Evolutionary conservation across 768 basidiomycete species (phyloP), one percentile per base, ranked within the genome.

Genomic region (Rhodotorula babjevae): DNA sequence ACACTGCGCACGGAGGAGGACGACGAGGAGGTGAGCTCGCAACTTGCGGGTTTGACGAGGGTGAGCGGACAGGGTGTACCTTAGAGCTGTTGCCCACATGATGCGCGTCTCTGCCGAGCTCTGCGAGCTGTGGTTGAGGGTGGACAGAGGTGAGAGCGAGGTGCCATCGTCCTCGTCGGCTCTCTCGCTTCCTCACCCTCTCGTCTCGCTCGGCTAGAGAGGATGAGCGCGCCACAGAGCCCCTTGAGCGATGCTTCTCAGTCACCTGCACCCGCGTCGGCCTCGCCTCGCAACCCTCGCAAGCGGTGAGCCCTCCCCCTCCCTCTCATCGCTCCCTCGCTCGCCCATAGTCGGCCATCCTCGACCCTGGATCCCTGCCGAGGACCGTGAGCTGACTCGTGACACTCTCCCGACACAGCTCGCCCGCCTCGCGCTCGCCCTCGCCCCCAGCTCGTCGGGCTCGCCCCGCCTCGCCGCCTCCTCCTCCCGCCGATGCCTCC

Each of bases 391-490:
- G 52, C 25, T 66, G 59, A 66, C 57, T 14, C 29, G 10, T 12
- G 10, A 14, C n/a, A 50, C 8, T 16, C 47, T 2, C 25, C 18
- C 36, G 5, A 44, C 21, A n/a, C 52, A 72, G 71, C 31, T 72
- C 71, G 2, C 71, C 71, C 19, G 71, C 66, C 3, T 68, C 67
- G 1, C 62, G 71, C n/a, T 72, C 71, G 0, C 71, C 71, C 12
- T 72, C 71, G 4, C 71, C 71, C 1, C 71, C 71, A 18, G 66
- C 71, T 18, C 66, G 71, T 15, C 66, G 71, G 16, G 67, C 67
- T 19, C 66, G 71, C 9, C 65, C 74, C 16, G 55, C 65, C 31
- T 59, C 74, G 5, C 71, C 74, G 2, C 11, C 42, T 9, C 40
- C 58, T 42, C 12, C 58, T 15, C 31, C 31, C n/a, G n/a, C n/a